These are phyloP conservation scores for Boletellus ananas DNA, from an alignment of 768 basidiomycete species.

Conservation along the genomic window DNA sequence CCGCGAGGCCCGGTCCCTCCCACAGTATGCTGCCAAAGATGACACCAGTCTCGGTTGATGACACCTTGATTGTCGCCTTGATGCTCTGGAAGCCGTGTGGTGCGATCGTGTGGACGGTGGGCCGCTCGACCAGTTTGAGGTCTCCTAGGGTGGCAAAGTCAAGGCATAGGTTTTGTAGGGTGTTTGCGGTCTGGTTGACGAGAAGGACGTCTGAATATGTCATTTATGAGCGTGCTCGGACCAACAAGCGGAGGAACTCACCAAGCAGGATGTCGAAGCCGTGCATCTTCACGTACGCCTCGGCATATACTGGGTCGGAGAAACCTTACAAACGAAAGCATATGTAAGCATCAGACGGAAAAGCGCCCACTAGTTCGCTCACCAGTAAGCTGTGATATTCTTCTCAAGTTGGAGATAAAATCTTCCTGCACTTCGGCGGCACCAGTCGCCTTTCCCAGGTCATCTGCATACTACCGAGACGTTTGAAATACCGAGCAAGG, in stretches of 20 bases:
- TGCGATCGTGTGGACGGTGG: conserved; percentile 86
- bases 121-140: conserved; percentile 95
- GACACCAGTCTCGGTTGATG: conserved; percentile 97
- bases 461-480: conserved; percentile 70
- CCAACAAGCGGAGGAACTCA: conserved; percentile 27
- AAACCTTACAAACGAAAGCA: conserved; percentile 54
- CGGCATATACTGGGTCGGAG: conserved; percentile 97
- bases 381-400: conserved; percentile 93
- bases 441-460: conserved; percentile 87
- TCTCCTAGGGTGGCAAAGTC: conserved; percentile 98
- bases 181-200: conserved; percentile 93
- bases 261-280: conserved; percentile 95
- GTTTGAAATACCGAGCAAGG: background rate
- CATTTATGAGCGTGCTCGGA: background rate
- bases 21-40: conserved; percentile 98
- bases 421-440: conserved; percentile 80
- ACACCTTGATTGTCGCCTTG: conserved; percentile 97
- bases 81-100: conserved; percentile 98
- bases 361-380: conserved; percentile 14
- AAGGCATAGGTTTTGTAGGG: conserved; percentile 92
- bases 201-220: conserved; percentile 74
- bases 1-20: conserved; percentile 85
- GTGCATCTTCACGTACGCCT: conserved; percentile 96
- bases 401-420: conserved; percentile 89
- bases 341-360: background rate